Evolutionary conservation across 768 basidiomycete species (phyloP).

Genomic region (Strobilomyces confusus): DNA sequence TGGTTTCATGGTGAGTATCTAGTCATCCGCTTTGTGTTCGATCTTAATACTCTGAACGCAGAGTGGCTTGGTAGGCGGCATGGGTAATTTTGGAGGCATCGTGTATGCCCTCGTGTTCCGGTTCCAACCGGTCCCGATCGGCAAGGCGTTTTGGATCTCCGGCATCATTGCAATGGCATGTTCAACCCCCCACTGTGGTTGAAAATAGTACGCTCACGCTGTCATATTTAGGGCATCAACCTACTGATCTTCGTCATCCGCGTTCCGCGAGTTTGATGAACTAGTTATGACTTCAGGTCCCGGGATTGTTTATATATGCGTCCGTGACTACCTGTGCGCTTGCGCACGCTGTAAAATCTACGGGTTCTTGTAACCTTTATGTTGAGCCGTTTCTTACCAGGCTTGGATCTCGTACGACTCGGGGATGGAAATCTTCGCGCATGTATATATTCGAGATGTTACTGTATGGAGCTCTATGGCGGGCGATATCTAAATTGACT

Average conservation of each 20-base stretch:
- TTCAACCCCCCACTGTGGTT: background rate
- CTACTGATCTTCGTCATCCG: conserved; percentile 5
- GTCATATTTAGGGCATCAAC: conserved; percentile 2
- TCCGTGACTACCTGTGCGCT: background rate
- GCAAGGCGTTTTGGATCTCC: conserved; percentile 39
- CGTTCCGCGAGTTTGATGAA: conserved; percentile 6
- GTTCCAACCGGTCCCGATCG: conserved; percentile 1
- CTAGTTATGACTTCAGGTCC: background rate
- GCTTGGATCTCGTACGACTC: background rate
- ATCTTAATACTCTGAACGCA: background rate
- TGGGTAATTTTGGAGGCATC: conserved; percentile 44
- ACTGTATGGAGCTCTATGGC: too few species aligned
- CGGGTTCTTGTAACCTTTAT: background rate
- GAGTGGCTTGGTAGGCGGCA: conserved; percentile 38
- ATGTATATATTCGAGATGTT: too few species aligned
- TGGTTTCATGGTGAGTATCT: conserved; percentile 29
- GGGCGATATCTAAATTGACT: too few species aligned
- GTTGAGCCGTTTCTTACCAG: background rate
- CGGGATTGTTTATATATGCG: background rate
- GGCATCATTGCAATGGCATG: conserved; percentile 39
- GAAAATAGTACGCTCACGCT: background rate
- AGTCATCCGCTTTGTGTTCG: background rate
- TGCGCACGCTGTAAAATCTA: background rate
- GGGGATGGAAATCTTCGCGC: too few species aligned
- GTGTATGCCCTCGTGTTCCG: conserved; percentile 40